Percentiles rank a stretch among this genome's conserved stretches.
Conservation (phyloP, 805 yeast genomes). For the Nakazawaea wyomingensis region DNA sequence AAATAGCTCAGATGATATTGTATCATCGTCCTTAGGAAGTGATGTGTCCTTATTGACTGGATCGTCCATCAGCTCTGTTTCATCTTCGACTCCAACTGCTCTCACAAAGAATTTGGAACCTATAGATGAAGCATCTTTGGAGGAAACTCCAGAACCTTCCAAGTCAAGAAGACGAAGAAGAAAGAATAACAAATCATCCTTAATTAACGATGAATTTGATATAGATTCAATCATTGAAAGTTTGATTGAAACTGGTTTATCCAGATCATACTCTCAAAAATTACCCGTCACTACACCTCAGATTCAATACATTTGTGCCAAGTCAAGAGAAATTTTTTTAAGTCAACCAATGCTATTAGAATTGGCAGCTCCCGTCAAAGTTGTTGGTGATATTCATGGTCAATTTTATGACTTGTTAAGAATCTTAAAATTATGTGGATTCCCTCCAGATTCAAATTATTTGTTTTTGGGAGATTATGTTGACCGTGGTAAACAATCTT, state of each 20-base stretch:
- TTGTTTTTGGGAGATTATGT: slow-evolving; percentile 56
- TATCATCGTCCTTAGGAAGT: slow-evolving; percentile 39
- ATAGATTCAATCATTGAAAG: slow-evolving; percentile 61
- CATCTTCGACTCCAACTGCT: slow-evolving; percentile 19
- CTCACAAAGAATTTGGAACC: slow-evolving; percentile 26
- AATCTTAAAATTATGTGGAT: slow-evolving; percentile 54
- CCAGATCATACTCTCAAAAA: slow-evolving; percentile 36
- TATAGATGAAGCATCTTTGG: slow-evolving; percentile 29
- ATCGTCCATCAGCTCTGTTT: slow-evolving; percentile 23
- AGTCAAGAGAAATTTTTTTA: slow-evolving; percentile 54
- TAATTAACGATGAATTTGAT: slow-evolving; percentile 35
- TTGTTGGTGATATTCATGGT: slow-evolving; percentile 82
- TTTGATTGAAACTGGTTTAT: slow-evolving; percentile 46
- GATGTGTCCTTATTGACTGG: slow-evolving; percentile 31
- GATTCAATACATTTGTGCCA: slow-evolving; percentile 51
- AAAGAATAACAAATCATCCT: background rate
- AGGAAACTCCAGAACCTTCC: slow-evolving; percentile 23
- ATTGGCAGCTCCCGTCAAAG: slow-evolving; percentile 72
- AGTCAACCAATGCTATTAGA: slow-evolving; percentile 61
- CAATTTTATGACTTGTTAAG: slow-evolving; percentile 50
- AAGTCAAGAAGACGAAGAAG: slow-evolving; percentile 1
- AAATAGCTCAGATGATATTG: slow-evolving; percentile 14
- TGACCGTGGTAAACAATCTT: slow-evolving; percentile 53
- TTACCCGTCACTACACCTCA: slow-evolving; percentile 49
- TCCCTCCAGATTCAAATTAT: slow-evolving; percentile 53